phyloP scores from a whole-genome alignment of 306 rosid genomes.

The Purshia tridentata region DNA sequence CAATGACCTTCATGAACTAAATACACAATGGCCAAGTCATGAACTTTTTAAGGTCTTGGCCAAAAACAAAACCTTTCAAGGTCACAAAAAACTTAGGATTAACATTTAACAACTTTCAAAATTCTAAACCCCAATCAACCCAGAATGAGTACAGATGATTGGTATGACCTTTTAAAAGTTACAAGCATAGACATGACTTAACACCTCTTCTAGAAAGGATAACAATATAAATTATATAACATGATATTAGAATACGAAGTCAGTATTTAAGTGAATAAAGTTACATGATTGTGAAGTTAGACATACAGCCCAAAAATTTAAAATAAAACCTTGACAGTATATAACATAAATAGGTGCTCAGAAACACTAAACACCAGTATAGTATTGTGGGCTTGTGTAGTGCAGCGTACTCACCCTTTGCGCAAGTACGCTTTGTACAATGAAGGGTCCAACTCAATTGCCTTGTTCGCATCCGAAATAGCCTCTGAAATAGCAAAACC shows the following conservation, averaged over 20 bases:
- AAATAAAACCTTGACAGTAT: background rate
- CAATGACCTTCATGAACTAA: too few species aligned
- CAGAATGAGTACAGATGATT: background rate
- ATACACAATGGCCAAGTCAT: background rate
- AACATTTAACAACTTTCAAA: background rate
- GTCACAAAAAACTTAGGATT: background rate
- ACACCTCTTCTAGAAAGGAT: background rate
- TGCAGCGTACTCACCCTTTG: conserved; percentile 59
- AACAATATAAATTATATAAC: too few species aligned
- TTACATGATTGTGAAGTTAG: background rate
- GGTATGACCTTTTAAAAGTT: background rate
- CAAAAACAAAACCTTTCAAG: background rate
- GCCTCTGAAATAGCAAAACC: conserved; percentile 50
- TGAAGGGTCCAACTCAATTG: conserved; percentile 66
- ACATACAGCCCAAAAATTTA: background rate
- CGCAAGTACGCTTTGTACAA: conserved; percentile 71
- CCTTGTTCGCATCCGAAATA: conserved; percentile 77
- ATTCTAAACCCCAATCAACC: background rate
- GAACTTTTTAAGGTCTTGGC: background rate
- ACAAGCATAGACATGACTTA: background rate
- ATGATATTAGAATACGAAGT: background rate
- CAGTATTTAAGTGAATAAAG: background rate
- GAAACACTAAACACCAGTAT: background rate
- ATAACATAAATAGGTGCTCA: background rate
- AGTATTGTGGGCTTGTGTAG: background rate